A percentile compares a stretch with the other conserved stretches of the same genome.
Conservation (phyloP, 345 rosid genomes). For the Gossypium bickii region DNA sequence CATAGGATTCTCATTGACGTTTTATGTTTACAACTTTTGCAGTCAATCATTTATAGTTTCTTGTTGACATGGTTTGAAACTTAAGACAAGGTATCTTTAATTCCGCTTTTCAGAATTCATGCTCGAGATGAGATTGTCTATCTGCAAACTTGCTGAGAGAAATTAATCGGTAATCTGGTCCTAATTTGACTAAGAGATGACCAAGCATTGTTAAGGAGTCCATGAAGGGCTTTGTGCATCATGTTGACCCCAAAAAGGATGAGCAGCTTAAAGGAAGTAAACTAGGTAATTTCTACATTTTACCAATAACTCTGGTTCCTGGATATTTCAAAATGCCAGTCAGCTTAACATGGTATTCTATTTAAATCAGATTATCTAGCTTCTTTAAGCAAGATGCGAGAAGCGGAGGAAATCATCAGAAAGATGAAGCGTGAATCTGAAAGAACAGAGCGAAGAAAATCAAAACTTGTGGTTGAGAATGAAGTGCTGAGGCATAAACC, state of each 20-base stretch:
- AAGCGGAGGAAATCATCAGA: constrained; percentile 39
- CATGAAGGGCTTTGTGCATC: constrained; percentile 29
- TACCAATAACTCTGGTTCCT: constrained; percentile 5
- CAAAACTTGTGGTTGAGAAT: constrained; percentile 37
- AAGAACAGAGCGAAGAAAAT: constrained; percentile 40
- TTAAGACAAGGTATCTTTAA: constrained; percentile 7
- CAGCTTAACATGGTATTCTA: constrained; percentile 5
- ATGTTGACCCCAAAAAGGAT: constrained; percentile 61
- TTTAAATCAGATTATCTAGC: constrained; percentile 40
- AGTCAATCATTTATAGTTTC: not conserved
- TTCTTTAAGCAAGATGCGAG: constrained; percentile 52
- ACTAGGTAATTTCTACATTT: constrained; percentile 42
- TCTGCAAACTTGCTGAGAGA: constrained; percentile 8
- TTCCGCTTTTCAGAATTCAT: constrained; percentile 17
- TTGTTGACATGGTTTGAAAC: constrained; percentile 17
- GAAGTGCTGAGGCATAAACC: constrained; percentile 42
- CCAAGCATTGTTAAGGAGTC: constrained; percentile 54
- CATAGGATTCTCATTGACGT: not conserved
- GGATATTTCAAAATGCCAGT: not conserved
- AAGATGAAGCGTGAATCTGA: constrained; percentile 56
- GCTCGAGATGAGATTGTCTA: constrained; percentile 29
- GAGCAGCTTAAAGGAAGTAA: constrained; percentile 71
- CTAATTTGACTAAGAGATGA: constrained; percentile 36
- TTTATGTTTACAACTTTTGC: not conserved
- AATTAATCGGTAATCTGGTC: constrained; percentile 7